phyloP scores from a whole-genome alignment of 179 eudicot species.

The Spergularia azorica region DNA sequence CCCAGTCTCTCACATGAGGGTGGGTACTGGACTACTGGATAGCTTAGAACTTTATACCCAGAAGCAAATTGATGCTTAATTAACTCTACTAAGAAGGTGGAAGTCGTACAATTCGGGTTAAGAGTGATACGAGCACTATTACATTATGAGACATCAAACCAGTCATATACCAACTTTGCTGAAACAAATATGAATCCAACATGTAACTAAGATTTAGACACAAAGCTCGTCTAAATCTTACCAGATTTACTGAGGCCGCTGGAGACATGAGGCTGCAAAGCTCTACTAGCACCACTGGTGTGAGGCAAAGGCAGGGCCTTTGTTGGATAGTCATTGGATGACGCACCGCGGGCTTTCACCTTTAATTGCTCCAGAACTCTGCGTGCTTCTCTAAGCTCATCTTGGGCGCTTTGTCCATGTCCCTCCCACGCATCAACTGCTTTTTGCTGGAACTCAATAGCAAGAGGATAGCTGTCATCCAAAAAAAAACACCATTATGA shows the following conservation, averaged over 20 bases:
- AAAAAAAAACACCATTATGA: neutral
- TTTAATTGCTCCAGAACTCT: slow-evolving; percentile 61
- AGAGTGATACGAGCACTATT: too few species aligned
- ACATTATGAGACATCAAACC: too few species aligned
- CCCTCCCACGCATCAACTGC: slow-evolving; percentile 77
- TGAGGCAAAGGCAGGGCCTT: slow-evolving; percentile 63
- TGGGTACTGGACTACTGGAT: too few species aligned
- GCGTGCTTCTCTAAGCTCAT: slow-evolving; percentile 66
- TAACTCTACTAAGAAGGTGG: too few species aligned
- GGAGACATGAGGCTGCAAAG: slow-evolving; percentile 33
- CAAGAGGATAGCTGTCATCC: slow-evolving; percentile 67
- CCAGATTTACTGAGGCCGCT: slow-evolving; percentile 5
- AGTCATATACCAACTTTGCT: neutral
- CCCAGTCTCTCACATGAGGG: too few species aligned
- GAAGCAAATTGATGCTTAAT: too few species aligned
- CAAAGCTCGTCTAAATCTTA: neutral
- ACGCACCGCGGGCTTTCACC: slow-evolving; percentile 43
- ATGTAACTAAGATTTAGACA: neutral
- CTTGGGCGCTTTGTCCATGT: slow-evolving; percentile 66
- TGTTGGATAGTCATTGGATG: slow-evolving; percentile 27
- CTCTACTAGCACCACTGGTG: slow-evolving; percentile 33
- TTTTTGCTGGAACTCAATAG: slow-evolving; percentile 84
- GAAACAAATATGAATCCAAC: too few species aligned
- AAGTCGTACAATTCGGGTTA: too few species aligned
- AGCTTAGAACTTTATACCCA: too few species aligned